Evolutionary conservation across 371 early-diverging fungal genomes (phyloP).

Genomic region (Mortierella sp.): DNA sequence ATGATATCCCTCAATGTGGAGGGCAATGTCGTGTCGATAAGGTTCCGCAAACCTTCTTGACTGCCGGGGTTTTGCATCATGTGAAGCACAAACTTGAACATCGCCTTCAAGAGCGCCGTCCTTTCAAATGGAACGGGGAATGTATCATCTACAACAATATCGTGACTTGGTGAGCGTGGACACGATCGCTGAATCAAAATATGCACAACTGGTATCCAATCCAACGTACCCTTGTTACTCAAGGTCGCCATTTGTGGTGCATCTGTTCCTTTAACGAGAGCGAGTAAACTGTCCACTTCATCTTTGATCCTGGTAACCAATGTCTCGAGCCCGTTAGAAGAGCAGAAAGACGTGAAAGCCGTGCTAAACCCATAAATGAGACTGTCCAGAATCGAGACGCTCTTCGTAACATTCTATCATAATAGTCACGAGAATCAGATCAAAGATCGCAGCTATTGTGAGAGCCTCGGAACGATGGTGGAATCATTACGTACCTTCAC

Average conservation of each 20-base stretch:
- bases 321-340: conserved; percentile 81
- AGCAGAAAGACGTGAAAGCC: conserved; percentile 84
- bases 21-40: conserved; percentile 92
- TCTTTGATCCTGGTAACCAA: conserved; percentile 82
- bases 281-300: conserved; percentile 64
- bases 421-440: neutral
- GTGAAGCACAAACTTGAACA: conserved; percentile 90
- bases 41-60: conserved; percentile 89
- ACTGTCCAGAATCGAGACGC: conserved; percentile 81
- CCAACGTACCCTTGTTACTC: neutral
- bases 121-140: conserved; percentile 61
- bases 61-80: conserved; percentile 93
- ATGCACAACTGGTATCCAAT: neutral
- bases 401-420: conserved; percentile 69
- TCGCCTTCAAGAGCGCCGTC: conserved; percentile 78
- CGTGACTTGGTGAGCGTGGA: conserved; percentile 4
- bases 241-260: conserved; percentile 40
- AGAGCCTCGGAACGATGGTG: neutral
- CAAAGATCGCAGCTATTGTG: neutral
- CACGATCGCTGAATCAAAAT: no score
- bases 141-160: conserved; percentile 13
- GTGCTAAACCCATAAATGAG: conserved; percentile 80
- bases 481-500: conserved; percentile 60
- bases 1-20: conserved; percentile 78
- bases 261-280: conserved; percentile 36